These are phyloP conservation scores for Ramaria sp. DNA, from an alignment of 768 basidiomycete species.

Conservation along the genomic window DNA sequence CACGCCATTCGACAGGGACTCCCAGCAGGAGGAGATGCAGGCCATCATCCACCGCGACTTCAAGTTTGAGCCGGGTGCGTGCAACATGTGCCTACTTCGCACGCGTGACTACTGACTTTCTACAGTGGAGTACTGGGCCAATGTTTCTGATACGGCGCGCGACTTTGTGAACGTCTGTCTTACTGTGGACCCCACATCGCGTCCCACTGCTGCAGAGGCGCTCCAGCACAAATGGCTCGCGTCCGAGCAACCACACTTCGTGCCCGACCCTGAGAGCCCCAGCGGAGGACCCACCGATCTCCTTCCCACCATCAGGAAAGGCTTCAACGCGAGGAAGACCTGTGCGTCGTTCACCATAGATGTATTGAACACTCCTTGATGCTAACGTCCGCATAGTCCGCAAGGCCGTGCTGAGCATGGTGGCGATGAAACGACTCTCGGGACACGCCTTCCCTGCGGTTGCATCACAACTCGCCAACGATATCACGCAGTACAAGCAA, in stretches of 20 bases:
- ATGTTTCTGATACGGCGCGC: slow-evolving; percentile 74
- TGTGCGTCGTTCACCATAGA: slow-evolving; percentile 39
- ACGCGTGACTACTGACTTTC: slow-evolving; percentile 10
- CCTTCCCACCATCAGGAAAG: slow-evolving; percentile 81
- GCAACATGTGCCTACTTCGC: too few species aligned
- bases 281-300: slow-evolving; percentile 63
- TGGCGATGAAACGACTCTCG: slow-evolving; percentile 75
- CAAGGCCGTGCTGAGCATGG: slow-evolving; percentile 78
- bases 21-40: slow-evolving; percentile 82
- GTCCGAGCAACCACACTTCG: slow-evolving; percentile 57
- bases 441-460: slow-evolving; percentile 36
- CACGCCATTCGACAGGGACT: slow-evolving; percentile 95
- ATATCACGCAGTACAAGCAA: slow-evolving; percentile 62
- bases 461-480: slow-evolving; percentile 41
- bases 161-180: slow-evolving; percentile 77
- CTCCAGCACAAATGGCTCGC: slow-evolving; percentile 78
- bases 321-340: slow-evolving; percentile 78
- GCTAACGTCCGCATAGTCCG: slow-evolving; percentile 44
- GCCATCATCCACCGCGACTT: slow-evolving; percentile 92
- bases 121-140: slow-evolving; percentile 72
- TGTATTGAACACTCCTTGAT: background rate
- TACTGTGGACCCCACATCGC: slow-evolving; percentile 66
- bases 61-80: slow-evolving; percentile 66
- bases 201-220: slow-evolving; percentile 71
- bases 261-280: slow-evolving; percentile 45